These are phyloP conservation scores for Spencermartinsiella europaea DNA, from an alignment of 805 yeast genomes.

Conservation along the genomic window DNA sequence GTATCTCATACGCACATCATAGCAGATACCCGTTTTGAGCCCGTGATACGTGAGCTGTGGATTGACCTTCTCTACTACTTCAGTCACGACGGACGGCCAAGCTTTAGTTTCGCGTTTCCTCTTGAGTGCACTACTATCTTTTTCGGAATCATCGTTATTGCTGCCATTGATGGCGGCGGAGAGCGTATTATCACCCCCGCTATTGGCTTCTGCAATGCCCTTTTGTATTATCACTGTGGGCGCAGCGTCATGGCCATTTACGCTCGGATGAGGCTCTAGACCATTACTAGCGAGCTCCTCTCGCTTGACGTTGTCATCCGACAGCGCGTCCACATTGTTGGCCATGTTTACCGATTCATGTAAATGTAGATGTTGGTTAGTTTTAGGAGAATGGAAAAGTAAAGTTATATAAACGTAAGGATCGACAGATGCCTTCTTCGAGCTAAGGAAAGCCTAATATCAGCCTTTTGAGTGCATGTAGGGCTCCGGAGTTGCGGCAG, in stretches of 20 bases:
- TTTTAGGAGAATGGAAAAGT: no score
- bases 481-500: no score
- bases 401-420: no score
- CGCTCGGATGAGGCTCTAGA: no score
- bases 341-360: no score
- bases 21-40: conserved; percentile 86
- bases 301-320: neutral
- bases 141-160: neutral
- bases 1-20: conserved; percentile 95
- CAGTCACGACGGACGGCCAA: neutral
- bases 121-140: neutral
- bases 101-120: conserved; percentile 3
- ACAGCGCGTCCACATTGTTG: neutral
- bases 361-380: no score
- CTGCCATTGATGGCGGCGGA: neutral
- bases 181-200: neutral
- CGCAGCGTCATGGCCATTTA: no score
- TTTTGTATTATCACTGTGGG: no score
- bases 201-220: no score
- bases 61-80: neutral
- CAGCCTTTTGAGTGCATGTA: no score
- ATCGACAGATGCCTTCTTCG: no score
- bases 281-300: neutral
- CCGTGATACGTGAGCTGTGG: conserved; percentile 71
- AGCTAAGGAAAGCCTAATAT: no score